Percentiles rank a stretch among this genome's conserved stretches.
phyloP scores from a whole-genome alignment of 192 early-diverging fungal species.

The Backusella australiensis region DNA sequence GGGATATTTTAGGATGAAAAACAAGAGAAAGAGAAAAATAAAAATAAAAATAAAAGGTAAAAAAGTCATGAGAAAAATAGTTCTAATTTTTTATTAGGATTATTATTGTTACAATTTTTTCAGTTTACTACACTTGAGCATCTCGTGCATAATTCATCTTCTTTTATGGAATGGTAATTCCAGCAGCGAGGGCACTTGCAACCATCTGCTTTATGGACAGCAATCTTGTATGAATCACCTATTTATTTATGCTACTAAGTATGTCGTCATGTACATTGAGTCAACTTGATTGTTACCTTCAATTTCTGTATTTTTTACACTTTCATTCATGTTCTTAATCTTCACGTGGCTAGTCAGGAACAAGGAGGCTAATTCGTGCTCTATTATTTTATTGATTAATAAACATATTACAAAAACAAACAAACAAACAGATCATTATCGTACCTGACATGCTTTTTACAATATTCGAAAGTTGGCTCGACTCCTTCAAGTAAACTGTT shows the following conservation, averaged over 20 bases:
- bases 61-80: not conserved
- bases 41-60: no score
- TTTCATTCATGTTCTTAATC: slow-evolving; percentile 7
- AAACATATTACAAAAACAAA: slow-evolving; percentile 1
- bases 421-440: not conserved
- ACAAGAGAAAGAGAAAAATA: not conserved
- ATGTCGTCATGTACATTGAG: not conserved
- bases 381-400: slow-evolving; percentile 10
- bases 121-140: slow-evolving; percentile 39
- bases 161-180: slow-evolving; percentile 53
- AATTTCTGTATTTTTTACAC: not conserved
- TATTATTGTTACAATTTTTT: not conserved
- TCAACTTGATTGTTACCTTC: slow-evolving; percentile 2
- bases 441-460: slow-evolving; percentile 17
- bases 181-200: slow-evolving; percentile 84
- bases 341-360: slow-evolving; percentile 49
- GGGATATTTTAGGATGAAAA: not conserved
- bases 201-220: slow-evolving; percentile 43
- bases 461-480: not conserved
- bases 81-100: not conserved
- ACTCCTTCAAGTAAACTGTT: slow-evolving; percentile 26
- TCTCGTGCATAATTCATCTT: slow-evolving; percentile 55
- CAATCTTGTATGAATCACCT: slow-evolving; percentile 26
- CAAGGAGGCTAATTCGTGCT: slow-evolving; percentile 42
- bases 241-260: not conserved